Base-by-base conservation (phyloP, 495 filamentous ascomycete genomes). In the Lineolata rhizophorae region DNA sequence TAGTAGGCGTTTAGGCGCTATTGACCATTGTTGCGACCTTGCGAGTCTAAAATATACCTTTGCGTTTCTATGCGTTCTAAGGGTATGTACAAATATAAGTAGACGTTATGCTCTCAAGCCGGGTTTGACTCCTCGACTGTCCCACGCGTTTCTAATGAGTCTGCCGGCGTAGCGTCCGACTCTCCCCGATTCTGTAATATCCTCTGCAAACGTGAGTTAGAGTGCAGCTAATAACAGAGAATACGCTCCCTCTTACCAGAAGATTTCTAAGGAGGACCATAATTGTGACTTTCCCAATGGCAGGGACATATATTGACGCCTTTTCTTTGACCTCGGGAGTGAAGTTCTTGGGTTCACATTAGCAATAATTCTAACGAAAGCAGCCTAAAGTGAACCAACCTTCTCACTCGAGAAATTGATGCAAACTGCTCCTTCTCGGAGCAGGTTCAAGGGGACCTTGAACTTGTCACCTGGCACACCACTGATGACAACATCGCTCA, bases 341-440 rank as follows among this genome's bases (percentile, higher is more conserved):
- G 52, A 97, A 97, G 56, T 97, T 97, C 63, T 75, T n/a, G n/a
- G n/a, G 25, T 25, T n/a, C 22, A 6, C 22, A 25, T n/a, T 25
- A n/a, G 6, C 22, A 25, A n/a, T n/a, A 25, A 31, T 40, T 12
- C n/a, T 19, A 30, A 26, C 14, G 21, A 16, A 8, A 41, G 8
- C 25, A 17, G 1, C n/a, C n/a, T n/a, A 31, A 6, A 33, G 29
- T 18, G 10, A 15, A 22, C 52, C 28, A 43, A 72, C 69, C 66
- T 83, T 83, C 49, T 82, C 82, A 26, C 76, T 90, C 11, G 82
- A 91, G 53, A 97, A 94, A 53, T 97, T 97, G 52, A 97, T 77
- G 56, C 87, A 97, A 13, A 92, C 79, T 25, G 77, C 82, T 31
- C 87, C 87, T 25, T 92, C 79, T 25, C 76, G 65, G 37, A 97